phyloP scores from a whole-genome alignment of 352 stramenopile species.

The Globisporangium cylindrosporum region DNA sequence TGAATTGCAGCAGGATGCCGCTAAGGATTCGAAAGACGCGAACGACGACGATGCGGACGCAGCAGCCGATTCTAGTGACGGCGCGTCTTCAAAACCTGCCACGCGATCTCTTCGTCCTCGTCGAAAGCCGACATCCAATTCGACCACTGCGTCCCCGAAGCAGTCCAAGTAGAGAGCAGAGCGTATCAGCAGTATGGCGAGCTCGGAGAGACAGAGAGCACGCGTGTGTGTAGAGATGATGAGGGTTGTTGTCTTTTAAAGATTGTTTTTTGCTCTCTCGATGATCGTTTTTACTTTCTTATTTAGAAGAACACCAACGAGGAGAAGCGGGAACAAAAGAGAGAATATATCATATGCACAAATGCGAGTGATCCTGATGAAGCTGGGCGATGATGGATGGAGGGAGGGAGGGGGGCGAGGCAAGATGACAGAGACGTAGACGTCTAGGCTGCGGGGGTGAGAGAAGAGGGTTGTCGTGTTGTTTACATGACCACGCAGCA shows the following conservation, averaged over 20 bases:
- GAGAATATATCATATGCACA: conserved; percentile 40
- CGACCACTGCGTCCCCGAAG: conserved; percentile 25
- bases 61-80: conserved; percentile 48
- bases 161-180: conserved; percentile 35
- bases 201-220: not conserved
- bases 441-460: conserved; percentile 4
- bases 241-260: conserved; percentile 25
- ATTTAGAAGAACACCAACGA: conserved; percentile 7
- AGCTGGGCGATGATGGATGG: not conserved
- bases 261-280: conserved; percentile 8
- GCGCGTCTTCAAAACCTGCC: conserved; percentile 24
- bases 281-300: conserved; percentile 11
- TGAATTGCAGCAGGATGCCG: conserved; percentile 11
- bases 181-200: not conserved
- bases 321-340: conserved; percentile 12
- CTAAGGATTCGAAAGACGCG: conserved; percentile 19
- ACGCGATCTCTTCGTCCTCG: conserved; percentile 59
- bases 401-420: not conserved
- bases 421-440: conserved; percentile 7
- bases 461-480: not conserved
- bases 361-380: conserved; percentile 9
- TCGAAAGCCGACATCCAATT: conserved; percentile 33
- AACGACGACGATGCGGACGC: conserved; percentile 43
- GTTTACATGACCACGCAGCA: conserved; percentile 95
- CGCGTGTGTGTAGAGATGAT: not conserved